Percentiles rank a stretch among this genome's conserved stretches.
These are phyloP conservation scores for Fusarium sulawesiense DNA, from an alignment of 2,329 filamentous ascomycete genomes.

Conservation along the genomic window DNA sequence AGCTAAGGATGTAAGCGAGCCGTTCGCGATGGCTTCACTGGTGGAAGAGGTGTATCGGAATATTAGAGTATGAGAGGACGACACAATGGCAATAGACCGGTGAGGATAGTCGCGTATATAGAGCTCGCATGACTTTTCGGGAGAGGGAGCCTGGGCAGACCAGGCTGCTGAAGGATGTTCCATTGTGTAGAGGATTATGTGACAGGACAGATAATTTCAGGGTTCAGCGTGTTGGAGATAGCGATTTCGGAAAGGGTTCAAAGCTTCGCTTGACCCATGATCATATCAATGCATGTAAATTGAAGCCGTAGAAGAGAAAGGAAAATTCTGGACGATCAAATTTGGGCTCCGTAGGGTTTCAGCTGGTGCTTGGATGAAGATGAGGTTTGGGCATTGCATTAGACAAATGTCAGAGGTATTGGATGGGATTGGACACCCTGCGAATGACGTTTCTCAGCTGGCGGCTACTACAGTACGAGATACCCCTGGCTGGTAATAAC, in stretches of 20 bases:
- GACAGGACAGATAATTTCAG: slow-evolving; percentile 13
- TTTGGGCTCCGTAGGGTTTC: slow-evolving; percentile 26
- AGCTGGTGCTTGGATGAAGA: slow-evolving; percentile 30
- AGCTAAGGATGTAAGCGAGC: slow-evolving; percentile 66
- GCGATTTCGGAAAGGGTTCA: slow-evolving; percentile 25
- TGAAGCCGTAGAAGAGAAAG: not conserved
- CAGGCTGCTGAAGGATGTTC: slow-evolving; percentile 60
- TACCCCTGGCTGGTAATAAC: slow-evolving; percentile 20
- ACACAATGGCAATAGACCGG: slow-evolving; percentile 87
- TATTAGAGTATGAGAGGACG: slow-evolving; percentile 81
- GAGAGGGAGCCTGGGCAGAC: slow-evolving; percentile 60
- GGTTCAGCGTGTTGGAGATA: slow-evolving; percentile 24
- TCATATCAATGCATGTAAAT: not conserved
- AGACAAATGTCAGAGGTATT: slow-evolving; percentile 32
- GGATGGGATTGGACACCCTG: slow-evolving; percentile 21
- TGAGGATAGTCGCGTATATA: slow-evolving; percentile 88
- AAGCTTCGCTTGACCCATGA: slow-evolving; percentile 21
- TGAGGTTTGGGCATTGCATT: slow-evolving; percentile 31
- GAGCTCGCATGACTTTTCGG: slow-evolving; percentile 77
- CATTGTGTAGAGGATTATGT: slow-evolving; percentile 53
- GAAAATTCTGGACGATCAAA: not conserved
- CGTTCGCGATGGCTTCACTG: slow-evolving; percentile 69
- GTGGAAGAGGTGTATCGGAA: slow-evolving; percentile 80
- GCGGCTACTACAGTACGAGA: slow-evolving; percentile 15
- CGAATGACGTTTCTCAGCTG: slow-evolving; percentile 43